phyloP scores from a whole-genome alignment of 2,329 filamentous ascomycete species.

The Nectriaceae sp. region DNA sequence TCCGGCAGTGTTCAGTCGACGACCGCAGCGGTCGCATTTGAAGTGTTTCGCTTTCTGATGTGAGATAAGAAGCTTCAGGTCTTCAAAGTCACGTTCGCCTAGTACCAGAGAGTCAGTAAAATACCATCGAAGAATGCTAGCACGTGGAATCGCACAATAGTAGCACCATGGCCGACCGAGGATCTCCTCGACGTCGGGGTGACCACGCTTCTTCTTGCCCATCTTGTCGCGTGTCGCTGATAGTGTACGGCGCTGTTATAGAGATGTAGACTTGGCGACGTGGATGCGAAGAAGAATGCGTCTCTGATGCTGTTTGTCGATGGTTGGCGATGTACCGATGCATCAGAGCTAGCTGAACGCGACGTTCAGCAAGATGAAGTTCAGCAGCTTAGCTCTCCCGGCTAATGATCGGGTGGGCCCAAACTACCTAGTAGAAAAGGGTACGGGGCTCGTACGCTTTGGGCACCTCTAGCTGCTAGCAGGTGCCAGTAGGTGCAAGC shows the following conservation, averaged over 20 bases:
- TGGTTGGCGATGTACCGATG: not conserved
- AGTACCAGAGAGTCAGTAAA: slow-evolving; percentile 24
- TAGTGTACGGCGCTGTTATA: not conserved
- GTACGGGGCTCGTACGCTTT: too few relatives aligned
- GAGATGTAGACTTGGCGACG: slow-evolving; percentile 11
- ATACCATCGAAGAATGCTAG: not conserved
- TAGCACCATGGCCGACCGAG: slow-evolving; percentile 93
- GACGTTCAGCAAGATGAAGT: not conserved
- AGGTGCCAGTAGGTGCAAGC: too few relatives aligned
- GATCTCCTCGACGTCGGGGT: slow-evolving; percentile 85
- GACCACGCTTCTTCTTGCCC: slow-evolving; percentile 88
- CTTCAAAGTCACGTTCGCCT: slow-evolving; percentile 95
- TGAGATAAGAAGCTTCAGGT: slow-evolving; percentile 92
- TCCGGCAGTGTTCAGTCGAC: slow-evolving; percentile 90
- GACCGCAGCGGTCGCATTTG: slow-evolving; percentile 89
- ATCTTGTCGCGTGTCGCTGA: slow-evolving; percentile 44
- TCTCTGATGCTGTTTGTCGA: not conserved
- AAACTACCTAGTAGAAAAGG: too few relatives aligned
- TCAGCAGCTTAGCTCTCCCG: not conserved
- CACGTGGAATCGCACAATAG: slow-evolving; percentile 66
- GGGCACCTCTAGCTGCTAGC: too few relatives aligned
- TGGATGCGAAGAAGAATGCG: not conserved
- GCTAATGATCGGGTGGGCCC: not conserved
- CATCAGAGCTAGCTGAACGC: not conserved
- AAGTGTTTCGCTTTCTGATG: slow-evolving; percentile 99